Evolutionary conservation across 2,329 filamentous ascomycete genomes (phyloP).

Genomic region (Aspergillus sp.): DNA sequence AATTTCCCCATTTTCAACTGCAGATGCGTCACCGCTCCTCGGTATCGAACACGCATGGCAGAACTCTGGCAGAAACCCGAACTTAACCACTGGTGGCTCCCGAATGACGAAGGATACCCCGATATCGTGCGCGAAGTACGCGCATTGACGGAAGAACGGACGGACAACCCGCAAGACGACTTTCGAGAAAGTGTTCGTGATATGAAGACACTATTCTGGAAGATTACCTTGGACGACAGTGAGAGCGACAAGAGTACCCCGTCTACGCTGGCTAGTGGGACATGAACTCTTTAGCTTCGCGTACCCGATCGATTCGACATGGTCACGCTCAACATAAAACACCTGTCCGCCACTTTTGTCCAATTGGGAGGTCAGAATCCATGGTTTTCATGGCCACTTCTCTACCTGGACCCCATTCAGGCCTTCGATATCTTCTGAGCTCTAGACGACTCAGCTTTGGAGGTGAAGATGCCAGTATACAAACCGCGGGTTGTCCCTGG

Average conservation of each 20-base stretch:
- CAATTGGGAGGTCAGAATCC: too few species aligned
- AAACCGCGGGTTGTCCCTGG: too few species aligned
- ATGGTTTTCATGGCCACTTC: too few species aligned
- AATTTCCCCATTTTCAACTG: constrained; percentile 1
- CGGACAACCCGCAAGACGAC: constrained; percentile 47
- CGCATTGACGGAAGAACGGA: constrained; percentile 72
- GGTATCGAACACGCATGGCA: constrained; percentile 68
- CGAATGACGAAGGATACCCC: constrained; percentile 68
- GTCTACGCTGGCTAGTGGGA: constrained; percentile 3
- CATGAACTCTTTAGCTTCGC: constrained; percentile 1
- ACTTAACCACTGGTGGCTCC: constrained; percentile 81
- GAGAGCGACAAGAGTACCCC: constrained; percentile 25
- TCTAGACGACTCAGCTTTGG: too few species aligned
- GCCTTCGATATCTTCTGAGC: too few species aligned
- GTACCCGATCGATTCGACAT: too few species aligned
- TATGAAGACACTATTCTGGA: constrained; percentile 66
- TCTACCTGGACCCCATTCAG: too few species aligned
- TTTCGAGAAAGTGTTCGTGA: constrained; percentile 62
- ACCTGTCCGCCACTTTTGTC: too few species aligned
- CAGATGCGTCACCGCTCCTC: constrained; percentile 76
- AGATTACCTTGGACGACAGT: constrained; percentile 48
- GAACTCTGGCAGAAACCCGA: constrained; percentile 65
- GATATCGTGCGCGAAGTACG: constrained; percentile 70
- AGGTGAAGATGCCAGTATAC: too few species aligned
- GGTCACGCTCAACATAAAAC: too few species aligned